phyloP scores from a whole-genome alignment of 2,329 filamentous ascomycete genomes.

The Botryotinia globosa region DNA sequence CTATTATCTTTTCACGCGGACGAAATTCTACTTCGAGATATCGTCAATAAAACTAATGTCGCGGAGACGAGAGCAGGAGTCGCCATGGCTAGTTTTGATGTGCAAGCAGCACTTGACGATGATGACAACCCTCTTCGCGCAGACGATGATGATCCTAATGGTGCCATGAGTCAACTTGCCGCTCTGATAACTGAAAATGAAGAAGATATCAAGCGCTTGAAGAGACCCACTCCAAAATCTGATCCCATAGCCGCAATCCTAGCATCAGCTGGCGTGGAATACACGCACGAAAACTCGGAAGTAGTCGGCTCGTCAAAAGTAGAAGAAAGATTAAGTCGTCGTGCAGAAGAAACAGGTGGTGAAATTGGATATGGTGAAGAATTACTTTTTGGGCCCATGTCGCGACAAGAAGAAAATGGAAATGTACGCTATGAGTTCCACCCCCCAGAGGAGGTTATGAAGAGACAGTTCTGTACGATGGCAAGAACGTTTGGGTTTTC shows the following conservation, averaged over 20 bases:
- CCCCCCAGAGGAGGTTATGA: slow-evolving; percentile 70
- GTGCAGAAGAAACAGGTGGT: slow-evolving; percentile 50
- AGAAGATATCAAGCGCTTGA: slow-evolving; percentile 42
- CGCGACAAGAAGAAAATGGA: slow-evolving; percentile 28
- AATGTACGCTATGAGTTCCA: slow-evolving; percentile 40
- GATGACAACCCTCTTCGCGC: slow-evolving; percentile 45
- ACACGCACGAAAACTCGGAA: slow-evolving; percentile 95
- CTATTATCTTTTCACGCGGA: slow-evolving; percentile 79
- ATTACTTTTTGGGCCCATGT: slow-evolving; percentile 55
- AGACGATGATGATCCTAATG: slow-evolving; percentile 52
- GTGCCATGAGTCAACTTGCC: slow-evolving; percentile 71
- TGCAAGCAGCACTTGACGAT: slow-evolving; percentile 58
- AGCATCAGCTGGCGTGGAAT: slow-evolving; percentile 82
- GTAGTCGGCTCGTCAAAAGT: slow-evolving; percentile 89
- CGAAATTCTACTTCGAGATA: slow-evolving; percentile 81
- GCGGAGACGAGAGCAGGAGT: slow-evolving; percentile 89
- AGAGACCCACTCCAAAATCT: slow-evolving; percentile 44
- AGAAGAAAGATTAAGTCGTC: slow-evolving; percentile 79
- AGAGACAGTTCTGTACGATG: slow-evolving; percentile 89
- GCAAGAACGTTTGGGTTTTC: slow-evolving; percentile 73
- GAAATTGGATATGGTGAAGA: slow-evolving; percentile 50
- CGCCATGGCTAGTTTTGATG: slow-evolving; percentile 71
- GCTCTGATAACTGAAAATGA: slow-evolving; percentile 53
- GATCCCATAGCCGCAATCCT: slow-evolving; percentile 89
- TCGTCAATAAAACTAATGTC: slow-evolving; percentile 97